These are phyloP conservation scores for Fusarium transvaalense DNA, from an alignment of 2,329 filamentous ascomycete genomes.

Conservation along the genomic window DNA sequence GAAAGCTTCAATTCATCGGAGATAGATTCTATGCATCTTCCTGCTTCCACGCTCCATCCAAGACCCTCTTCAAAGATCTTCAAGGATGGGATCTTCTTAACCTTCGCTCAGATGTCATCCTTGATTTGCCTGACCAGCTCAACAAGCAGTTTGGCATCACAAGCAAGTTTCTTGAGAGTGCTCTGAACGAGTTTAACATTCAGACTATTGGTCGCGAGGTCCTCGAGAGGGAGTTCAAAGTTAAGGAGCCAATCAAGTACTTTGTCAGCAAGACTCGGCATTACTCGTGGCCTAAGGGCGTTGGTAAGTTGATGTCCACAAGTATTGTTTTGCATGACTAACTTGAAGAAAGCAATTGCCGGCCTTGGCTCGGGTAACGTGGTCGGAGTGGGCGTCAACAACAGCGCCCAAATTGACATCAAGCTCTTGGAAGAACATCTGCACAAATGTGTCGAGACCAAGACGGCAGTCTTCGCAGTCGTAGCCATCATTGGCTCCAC, in stretches of 20 bases:
- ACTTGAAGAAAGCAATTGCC: slow-evolving; percentile 52
- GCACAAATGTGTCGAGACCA: slow-evolving; percentile 46
- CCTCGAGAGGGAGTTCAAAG: slow-evolving; percentile 53
- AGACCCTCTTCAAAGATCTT: slow-evolving; percentile 53
- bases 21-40: slow-evolving; percentile 57
- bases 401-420: slow-evolving; percentile 56
- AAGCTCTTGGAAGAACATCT: slow-evolving; percentile 51
- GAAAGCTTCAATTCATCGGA: slow-evolving; percentile 53
- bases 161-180: slow-evolving; percentile 50
- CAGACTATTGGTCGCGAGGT: slow-evolving; percentile 57
- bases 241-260: slow-evolving; percentile 52
- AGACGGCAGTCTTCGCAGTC: slow-evolving; percentile 57
- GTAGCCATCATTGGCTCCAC: slow-evolving; percentile 62
- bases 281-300: slow-evolving; percentile 64
- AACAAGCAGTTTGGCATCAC: slow-evolving; percentile 57
- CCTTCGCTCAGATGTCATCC: slow-evolving; percentile 54
- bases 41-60: slow-evolving; percentile 48
- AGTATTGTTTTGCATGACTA: neutral
- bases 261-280: slow-evolving; percentile 58
- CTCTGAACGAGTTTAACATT: slow-evolving; percentile 49
- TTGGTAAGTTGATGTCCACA: slow-evolving; percentile 50
- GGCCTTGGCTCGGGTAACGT: slow-evolving; percentile 60
- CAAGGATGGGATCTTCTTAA: slow-evolving; percentile 61
- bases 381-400: slow-evolving; percentile 56
- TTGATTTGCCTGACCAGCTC: slow-evolving; percentile 57